Conservation (phyloP, 2,329 filamentous ascomycete species). For the Aureobasidium sp. region DNA sequence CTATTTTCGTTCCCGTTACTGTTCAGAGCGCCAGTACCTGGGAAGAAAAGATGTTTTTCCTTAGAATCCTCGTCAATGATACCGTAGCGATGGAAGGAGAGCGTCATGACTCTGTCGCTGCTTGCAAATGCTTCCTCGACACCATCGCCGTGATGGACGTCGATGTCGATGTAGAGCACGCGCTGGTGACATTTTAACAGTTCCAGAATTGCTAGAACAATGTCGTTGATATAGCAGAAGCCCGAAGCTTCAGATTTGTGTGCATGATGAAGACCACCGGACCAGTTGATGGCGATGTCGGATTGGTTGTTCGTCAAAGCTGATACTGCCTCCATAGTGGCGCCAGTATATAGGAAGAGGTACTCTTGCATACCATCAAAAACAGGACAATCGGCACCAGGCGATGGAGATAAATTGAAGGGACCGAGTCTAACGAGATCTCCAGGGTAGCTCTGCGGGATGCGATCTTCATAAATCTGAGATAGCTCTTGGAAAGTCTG, state of each 20-base stretch:
- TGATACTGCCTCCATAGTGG: conserved; percentile 81
- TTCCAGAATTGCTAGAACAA: conserved; percentile 86
- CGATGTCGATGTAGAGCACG: conserved; percentile 91
- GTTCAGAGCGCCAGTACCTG: conserved; percentile 59
- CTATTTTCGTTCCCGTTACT: conserved; percentile 68
- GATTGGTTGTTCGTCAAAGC: conserved; percentile 82
- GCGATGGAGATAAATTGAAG: conserved; percentile 60
- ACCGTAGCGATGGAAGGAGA: conserved; percentile 96
- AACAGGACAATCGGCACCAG: conserved; percentile 85
- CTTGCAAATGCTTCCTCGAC: conserved; percentile 89
- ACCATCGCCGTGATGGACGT: conserved; percentile 85
- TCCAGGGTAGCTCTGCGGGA: conserved; percentile 37
- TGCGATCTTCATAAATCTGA: conserved; percentile 37
- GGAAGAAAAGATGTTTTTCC: conserved; percentile 50
- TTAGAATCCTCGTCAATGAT: conserved; percentile 49
- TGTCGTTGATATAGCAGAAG: conserved; percentile 99
- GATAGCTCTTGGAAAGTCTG: conserved; percentile 47
- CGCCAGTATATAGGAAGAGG: conserved; percentile 86
- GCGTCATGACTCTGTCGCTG: conserved; percentile 82
- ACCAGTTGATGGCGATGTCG: conserved; percentile 97
- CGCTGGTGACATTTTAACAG: conserved; percentile 74
- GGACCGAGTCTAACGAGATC: conserved; percentile 43
- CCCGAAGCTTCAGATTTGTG: conserved; percentile 90
- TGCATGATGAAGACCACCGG: conserved; percentile 90
- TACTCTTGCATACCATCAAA: conserved; percentile 96